Conservation (phyloP, 2,329 filamentous ascomycete species). For the Bimuria novae-zelandiae region DNA sequence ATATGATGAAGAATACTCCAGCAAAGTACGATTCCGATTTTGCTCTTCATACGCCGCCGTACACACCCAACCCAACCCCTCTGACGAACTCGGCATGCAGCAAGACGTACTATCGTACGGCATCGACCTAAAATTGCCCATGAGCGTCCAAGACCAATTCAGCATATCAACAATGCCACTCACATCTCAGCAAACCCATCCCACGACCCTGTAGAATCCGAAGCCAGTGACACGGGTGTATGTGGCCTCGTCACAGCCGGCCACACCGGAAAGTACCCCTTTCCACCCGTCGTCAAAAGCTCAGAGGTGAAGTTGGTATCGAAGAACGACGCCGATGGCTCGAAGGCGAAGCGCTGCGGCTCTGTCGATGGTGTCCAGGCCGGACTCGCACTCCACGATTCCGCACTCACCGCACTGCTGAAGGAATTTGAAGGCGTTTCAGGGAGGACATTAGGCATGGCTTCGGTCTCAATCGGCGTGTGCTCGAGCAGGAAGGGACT, state of each 20-base stretch:
- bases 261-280: neutral
- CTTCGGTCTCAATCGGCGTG: neutral
- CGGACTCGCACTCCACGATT: neutral
- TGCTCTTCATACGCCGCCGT: neutral
- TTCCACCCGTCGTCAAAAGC: neutral
- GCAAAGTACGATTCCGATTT: neutral
- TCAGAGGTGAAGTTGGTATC: constrained; percentile 3
- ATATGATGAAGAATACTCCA: neutral
- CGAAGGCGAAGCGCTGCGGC: too few species aligned
- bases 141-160: neutral
- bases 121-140: neutral
- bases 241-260: neutral
- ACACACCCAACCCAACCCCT: neutral
- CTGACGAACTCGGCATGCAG: neutral
- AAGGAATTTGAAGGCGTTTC: too few species aligned
- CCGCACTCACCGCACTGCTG: too few species aligned
- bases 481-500: constrained; percentile 2
- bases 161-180: neutral
- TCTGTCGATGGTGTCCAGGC: neutral
- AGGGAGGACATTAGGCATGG: neutral
- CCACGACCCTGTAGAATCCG: constrained; percentile 1
- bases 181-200: neutral
- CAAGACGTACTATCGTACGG: neutral
- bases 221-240: constrained; percentile 1
- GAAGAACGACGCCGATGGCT: neutral